A percentile compares a stretch with the other conserved stretches of the same genome.
Evolutionary conservation across 306 rosid genomes (phyloP).

Genomic region (Carpinus fangiana): DNA sequence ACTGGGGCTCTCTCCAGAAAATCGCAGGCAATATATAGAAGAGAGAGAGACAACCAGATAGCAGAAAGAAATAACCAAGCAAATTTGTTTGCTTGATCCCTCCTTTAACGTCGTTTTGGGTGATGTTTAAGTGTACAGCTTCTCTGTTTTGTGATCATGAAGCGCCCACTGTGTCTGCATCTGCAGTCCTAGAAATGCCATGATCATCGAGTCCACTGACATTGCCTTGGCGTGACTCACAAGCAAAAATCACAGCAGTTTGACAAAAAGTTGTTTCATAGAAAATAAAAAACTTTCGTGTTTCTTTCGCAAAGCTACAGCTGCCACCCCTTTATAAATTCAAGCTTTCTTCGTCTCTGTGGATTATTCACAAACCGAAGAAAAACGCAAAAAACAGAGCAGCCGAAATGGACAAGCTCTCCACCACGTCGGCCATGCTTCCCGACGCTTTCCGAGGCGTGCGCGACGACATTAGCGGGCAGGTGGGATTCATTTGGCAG

Average conservation of each 20-base stretch:
- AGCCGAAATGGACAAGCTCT: conserved; percentile 41
- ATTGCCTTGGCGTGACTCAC: conserved; percentile 51
- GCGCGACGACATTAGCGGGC: conserved; percentile 35
- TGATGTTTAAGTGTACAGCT: conserved; percentile 22
- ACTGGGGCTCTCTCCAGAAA: neutral
- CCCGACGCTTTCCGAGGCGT: conserved; percentile 28
- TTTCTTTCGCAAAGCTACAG: conserved; percentile 59
- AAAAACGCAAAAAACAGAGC: neutral
- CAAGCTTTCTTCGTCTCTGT: conserved; percentile 15
- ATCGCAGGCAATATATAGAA: neutral
- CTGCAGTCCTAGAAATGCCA: conserved; percentile 15
- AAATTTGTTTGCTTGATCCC: neutral
- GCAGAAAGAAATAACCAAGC: neutral
- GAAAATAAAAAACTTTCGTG: conserved; percentile 45
- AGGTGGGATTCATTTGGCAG: conserved; percentile 55
- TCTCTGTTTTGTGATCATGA: conserved; percentile 21
- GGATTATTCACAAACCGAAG: neutral
- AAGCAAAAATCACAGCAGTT: conserved; percentile 54
- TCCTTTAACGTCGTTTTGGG: conserved; percentile 18
- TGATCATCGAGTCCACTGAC: conserved; percentile 26
- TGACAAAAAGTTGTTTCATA: neutral
- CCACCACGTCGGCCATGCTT: conserved; percentile 16
- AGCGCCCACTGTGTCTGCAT: conserved; percentile 24
- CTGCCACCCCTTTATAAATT: conserved; percentile 4
- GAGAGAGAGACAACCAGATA: conserved; percentile 6